Conservation (phyloP, 164 flowering plant genomes). For the Taxillus chinensis region DNA sequence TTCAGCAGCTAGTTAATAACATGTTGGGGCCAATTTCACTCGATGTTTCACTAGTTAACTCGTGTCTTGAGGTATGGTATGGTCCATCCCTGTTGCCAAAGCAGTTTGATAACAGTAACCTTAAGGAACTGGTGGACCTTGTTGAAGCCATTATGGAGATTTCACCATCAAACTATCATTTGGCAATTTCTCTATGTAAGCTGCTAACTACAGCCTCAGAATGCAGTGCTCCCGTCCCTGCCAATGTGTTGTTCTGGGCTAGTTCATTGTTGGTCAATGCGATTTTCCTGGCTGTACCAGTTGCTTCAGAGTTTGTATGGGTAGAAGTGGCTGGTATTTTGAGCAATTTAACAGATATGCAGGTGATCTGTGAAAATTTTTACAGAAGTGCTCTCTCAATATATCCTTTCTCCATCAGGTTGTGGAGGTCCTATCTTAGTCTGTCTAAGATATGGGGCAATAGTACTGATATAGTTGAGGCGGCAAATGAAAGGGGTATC, state of each 20-base stretch:
- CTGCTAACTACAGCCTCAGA: conserved; percentile 14
- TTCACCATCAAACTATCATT: conserved; percentile 47
- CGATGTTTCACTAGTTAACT: conserved; percentile 41
- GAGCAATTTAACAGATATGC: conserved; percentile 20
- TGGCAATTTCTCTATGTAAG: conserved; percentile 50
- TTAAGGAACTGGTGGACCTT: conserved; percentile 52
- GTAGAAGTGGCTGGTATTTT: conserved; percentile 49
- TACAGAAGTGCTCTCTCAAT: conserved; percentile 42
- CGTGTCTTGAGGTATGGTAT: conserved; percentile 55
- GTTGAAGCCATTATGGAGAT: conserved; percentile 61
- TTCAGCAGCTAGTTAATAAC: conserved; percentile 40
- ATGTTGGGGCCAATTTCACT: conserved; percentile 46
- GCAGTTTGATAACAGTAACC: conserved; percentile 21
- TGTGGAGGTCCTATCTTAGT: conserved; percentile 53
- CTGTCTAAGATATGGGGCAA: conserved; percentile 20
- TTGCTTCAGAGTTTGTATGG: conserved; percentile 67
- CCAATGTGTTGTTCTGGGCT: conserved; percentile 56
- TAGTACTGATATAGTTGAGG: conserved; percentile 18
- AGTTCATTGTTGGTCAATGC: conserved; percentile 47
- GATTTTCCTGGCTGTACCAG: conserved; percentile 51
- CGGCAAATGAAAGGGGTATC: conserved; percentile 54
- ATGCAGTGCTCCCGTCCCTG: conserved; percentile 12
- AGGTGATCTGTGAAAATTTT: conserved; percentile 37
- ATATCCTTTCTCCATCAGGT: conserved; percentile 58
- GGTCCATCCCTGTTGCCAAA: conserved; percentile 69